Conservation (phyloP, 1,284 basidiomycete species). For the Cutaneotrichosporon sp. region DNA sequence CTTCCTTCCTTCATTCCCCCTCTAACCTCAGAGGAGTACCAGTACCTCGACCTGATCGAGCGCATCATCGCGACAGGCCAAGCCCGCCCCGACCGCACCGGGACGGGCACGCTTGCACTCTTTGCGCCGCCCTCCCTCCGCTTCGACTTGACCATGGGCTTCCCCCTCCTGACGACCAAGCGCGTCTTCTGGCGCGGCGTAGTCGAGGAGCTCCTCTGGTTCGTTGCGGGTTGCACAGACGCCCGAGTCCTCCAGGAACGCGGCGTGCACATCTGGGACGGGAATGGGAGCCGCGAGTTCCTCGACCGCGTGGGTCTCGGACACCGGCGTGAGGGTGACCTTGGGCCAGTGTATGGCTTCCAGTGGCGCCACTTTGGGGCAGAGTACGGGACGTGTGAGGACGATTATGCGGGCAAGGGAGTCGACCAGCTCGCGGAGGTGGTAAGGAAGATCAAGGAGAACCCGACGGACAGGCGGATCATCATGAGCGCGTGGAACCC, state of each 20-base stretch:
- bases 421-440: conserved; percentile 90
- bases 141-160: conserved; percentile 71
- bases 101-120: conserved; percentile 83
- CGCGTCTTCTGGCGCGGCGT: conserved; percentile 90
- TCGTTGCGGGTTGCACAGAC: conserved; percentile 82
- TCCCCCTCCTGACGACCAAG: conserved; percentile 94
- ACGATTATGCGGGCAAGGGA: conserved; percentile 80
- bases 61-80: conserved; percentile 73
- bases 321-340: conserved; percentile 83
- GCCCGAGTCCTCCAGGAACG: conserved; percentile 70
- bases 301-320: conserved; percentile 77
- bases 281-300: conserved; percentile 86
- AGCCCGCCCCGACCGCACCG: conserved; percentile 79
- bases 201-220: conserved; percentile 94
- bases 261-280: conserved; percentile 96
- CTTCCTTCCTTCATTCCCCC: not conserved
- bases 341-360: conserved; percentile 97
- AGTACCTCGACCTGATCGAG: conserved; percentile 79
- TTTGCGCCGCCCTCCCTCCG: conserved; percentile 86
- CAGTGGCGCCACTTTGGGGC: conserved; percentile 99
- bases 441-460: conserved; percentile 85
- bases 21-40: conserved; percentile 65
- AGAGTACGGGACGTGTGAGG: conserved; percentile 75
- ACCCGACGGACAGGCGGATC: conserved; percentile 94
- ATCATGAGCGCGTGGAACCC: conserved; percentile 98